These are phyloP conservation scores for Mrakia hoshinonis DNA, from an alignment of 768 basidiomycete genomes.

Conservation along the genomic window DNA sequence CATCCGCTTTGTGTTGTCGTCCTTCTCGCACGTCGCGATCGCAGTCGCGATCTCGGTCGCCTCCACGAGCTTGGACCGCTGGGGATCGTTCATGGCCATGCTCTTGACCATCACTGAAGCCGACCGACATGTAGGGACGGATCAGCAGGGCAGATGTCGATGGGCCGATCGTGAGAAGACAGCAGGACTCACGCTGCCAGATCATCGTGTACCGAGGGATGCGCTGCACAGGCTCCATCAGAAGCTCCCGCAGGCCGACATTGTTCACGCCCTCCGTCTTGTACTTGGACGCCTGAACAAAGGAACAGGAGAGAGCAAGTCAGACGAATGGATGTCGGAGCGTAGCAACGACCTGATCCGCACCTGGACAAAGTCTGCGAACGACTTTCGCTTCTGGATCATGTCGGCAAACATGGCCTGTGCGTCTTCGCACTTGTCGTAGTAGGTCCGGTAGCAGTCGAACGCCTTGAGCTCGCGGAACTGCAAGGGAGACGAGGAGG, in stretches of 20 bases:
- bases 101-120: conserved; percentile 70
- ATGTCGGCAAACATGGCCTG: conserved; percentile 77
- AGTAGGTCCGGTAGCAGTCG: conserved; percentile 84
- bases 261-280: conserved; percentile 27
- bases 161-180: neutral
- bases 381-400: conserved; percentile 67
- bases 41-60: conserved; percentile 79
- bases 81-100: conserved; percentile 68
- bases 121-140: neutral
- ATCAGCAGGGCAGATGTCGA: neutral
- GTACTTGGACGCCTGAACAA: conserved; percentile 52
- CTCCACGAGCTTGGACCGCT: conserved; percentile 67
- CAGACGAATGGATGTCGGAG: neutral
- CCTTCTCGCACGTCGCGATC: conserved; percentile 84
- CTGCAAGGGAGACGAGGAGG: conserved; percentile 31
- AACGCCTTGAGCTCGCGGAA: conserved; percentile 76
- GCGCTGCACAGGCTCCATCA: conserved; percentile 89
- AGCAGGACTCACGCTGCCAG: conserved; percentile 51
- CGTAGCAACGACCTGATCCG: neutral
- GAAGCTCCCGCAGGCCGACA: conserved; percentile 27
- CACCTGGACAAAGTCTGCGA: conserved; percentile 80
- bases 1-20: conserved; percentile 80
- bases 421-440: conserved; percentile 84
- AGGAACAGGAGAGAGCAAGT: neutral
- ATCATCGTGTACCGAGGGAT: conserved; percentile 90